Conservation (phyloP, 768 basidiomycete species). For the Tephrocybe sp. region DNA sequence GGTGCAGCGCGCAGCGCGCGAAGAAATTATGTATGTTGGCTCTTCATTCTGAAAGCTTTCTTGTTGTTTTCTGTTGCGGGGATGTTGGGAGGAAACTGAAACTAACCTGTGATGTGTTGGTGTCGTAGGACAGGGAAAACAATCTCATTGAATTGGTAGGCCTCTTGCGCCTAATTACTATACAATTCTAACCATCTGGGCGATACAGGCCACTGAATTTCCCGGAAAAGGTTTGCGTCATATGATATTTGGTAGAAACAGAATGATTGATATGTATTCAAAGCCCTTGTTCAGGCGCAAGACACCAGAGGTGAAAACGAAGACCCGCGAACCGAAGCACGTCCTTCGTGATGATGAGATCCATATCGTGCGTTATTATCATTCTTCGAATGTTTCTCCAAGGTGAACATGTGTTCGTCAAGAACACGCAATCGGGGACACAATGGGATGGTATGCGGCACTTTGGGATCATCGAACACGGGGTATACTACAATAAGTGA, state of each 20-base stretch:
- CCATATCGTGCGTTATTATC: constrained; percentile 42
- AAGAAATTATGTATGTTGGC: constrained; percentile 48
- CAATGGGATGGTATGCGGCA: constrained; percentile 73
- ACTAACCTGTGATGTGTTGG: not conserved
- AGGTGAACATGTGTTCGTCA: too few relatives aligned
- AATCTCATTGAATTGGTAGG: constrained; percentile 65
- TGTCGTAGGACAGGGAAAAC: constrained; percentile 47
- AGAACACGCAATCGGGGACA: constrained; percentile 73
- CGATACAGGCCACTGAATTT: constrained; percentile 62
- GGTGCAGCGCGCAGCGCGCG: constrained; percentile 55
- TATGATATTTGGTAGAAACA: not conserved
- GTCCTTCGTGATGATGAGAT: constrained; percentile 51
- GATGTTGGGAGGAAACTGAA: not conserved
- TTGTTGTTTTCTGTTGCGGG: not conserved
- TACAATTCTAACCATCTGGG: not conserved
- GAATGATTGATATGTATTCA: not conserved
- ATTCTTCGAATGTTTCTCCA: not conserved
- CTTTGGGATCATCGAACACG: constrained; percentile 51
- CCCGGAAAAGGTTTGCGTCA: constrained; percentile 49
- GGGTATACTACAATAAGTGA: constrained; percentile 65
- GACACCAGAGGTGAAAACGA: constrained; percentile 50
- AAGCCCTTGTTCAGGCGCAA: constrained; percentile 61
- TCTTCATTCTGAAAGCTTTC: not conserved
- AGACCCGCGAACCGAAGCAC: constrained; percentile 20
- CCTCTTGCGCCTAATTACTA: not conserved